Evolutionary conservation across 257 asterid genomes (phyloP).

Genomic region (Coffea eugenioides): DNA sequence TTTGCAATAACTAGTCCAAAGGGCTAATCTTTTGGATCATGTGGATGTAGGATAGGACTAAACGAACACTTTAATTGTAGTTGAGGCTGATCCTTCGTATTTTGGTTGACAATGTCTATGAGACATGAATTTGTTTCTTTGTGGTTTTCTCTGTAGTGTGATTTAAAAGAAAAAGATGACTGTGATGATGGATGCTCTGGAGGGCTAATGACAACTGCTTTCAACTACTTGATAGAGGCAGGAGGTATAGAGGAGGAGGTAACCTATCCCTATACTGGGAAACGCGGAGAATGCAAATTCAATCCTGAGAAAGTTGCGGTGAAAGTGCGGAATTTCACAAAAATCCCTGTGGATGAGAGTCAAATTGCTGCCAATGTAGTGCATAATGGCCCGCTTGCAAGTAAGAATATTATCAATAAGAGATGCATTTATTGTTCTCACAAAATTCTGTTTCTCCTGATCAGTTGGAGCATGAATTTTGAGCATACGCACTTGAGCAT

Average conservation of each 20-base stretch:
- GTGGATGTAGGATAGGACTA: not conserved
- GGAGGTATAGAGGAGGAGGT: conserved; percentile 77
- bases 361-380: conserved; percentile 75
- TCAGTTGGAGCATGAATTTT: not conserved
- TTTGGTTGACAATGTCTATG: not conserved
- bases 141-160: conserved; percentile 42
- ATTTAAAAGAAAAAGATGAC: conserved; percentile 35
- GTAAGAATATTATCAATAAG: conserved; percentile 14
- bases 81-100: not conserved
- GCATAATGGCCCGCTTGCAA: conserved; percentile 74
- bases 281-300: conserved; percentile 64
- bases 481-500: not conserved
- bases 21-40: not conserved
- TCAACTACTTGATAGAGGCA: conserved; percentile 60
- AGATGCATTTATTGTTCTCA: not conserved
- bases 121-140: too few relatives aligned
- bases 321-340: conserved; percentile 51
- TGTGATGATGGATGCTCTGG: conserved; percentile 79
- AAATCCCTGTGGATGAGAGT: conserved; percentile 48
- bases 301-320: conserved; percentile 48
- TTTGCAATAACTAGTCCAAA: not conserved
- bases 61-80: not conserved
- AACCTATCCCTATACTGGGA: conserved; percentile 68
- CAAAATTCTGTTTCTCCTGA: not conserved
- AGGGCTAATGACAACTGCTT: conserved; percentile 88